Base-by-base conservation (phyloP, 768 basidiomycete species). In the Mycena polygramma region DNA sequence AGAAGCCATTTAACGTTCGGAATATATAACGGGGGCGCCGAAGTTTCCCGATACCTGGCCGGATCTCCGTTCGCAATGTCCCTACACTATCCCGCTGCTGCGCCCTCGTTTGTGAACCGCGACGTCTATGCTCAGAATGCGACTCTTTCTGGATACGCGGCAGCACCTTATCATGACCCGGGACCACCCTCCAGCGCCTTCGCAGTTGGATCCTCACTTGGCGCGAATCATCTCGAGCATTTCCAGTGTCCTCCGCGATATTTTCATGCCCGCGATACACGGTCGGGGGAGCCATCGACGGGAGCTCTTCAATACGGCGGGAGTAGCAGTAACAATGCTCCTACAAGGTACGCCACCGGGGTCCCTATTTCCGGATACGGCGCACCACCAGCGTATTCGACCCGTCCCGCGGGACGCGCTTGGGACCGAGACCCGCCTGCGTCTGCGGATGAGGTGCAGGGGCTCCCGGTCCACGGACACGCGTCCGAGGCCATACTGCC, bases 161-260 rank as follows among this genome's bases (percentile, higher is more conserved):
- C 69, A 24, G 69, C 41, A 43, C 22, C 61, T 20, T 67, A 67
- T 57, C 51, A 63, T 43, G 52, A 43, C 61, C 51, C 45, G 43
- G 60, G 60, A 36, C 49, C 36, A 49, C 45, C 26, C 52, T 17
- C 70, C 61, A 57, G 60, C 37, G 48, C 55, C 70, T 71, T 71
- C 70, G 65, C 65, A 37, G 60, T 7, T 30, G 70, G 70, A 71
- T 71, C 70, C 70, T 71, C 70, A 71, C 63, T 61, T 20, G 41
- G 20, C 54, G 70, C 65, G 66, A 55, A 71, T 71, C 70, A 66
- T 52, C 65, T 71, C 59, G 65, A 63, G 69, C 59, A 66, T 51
- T 53, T 48, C n/a, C 69, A 62, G 39, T 54, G 64, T 45, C 53
- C 69, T 19, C 52, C 64, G 58, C 59, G 39, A 58, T 71, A 66